Evolutionary conservation across 805 yeast species (phyloP), one percentile per base, ranked within the genome.

Genomic region (Lipomyces kockii): DNA sequence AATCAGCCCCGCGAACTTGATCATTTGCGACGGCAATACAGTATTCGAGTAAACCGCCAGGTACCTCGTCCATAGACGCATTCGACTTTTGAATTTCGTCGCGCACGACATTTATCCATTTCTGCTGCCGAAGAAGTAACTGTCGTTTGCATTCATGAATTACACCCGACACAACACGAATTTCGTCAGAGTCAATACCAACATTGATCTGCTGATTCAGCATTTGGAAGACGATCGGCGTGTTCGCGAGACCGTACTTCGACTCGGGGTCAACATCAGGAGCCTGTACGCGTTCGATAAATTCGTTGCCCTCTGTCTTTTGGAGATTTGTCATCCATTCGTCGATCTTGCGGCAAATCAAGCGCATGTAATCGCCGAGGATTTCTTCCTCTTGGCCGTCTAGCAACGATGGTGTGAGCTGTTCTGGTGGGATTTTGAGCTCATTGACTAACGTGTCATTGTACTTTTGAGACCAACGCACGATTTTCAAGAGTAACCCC

Each of bases 171-270:
- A 92, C 81, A 34, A 92, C 89, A 70, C 88, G 84, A 6, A 92
- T 91, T 77, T 90, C 92, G 2, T 91, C 91, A 2, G 94, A 87
- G 39, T 89, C 93, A 0, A 92, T 90, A 0, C 97, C 95, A 6
- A 90, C 93, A 69, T 90, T 96, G 17, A 91, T 88, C 77, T 92
- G 97, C 75, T 92, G 97, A n/a, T 89, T 87, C 66, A 92, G 86
- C 88, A 92, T 89, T 69, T 90, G 86, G 76, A 90, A 87, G 35
- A 92, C 88, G 3, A 89, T 88, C 68, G 87, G 89, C 62, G 92
- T 89, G 64, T 92, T 95, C 64, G 91, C 91, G 64, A 92, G 79
- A 32, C 88, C 91, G 61, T 82, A 82, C 17, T 85, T 80, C 22
- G 86, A 85, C 65, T 91, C 91, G 4, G 86, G 83, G 75, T 89